Percentiles rank a stretch among this genome's conserved stretches.
These are phyloP conservation scores for Linum trigynum DNA, from an alignment of 345 rosid genomes.

Conservation along the genomic window DNA sequence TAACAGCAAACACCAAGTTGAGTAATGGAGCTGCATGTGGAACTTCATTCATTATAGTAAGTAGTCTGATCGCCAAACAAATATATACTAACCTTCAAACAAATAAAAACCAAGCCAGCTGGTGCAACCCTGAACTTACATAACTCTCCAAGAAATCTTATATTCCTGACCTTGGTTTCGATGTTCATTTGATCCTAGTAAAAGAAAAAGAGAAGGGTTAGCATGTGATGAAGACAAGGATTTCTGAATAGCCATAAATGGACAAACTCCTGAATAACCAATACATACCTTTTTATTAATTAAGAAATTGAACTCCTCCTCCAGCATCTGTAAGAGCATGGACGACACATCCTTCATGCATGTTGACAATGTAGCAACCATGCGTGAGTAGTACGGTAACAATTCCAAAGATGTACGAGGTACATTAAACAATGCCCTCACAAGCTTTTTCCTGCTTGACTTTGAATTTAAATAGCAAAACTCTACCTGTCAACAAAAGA, in stretches of 20 bases:
- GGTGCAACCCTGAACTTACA: slow-evolving; percentile 90
- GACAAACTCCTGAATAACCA: not conserved
- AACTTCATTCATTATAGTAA: not conserved
- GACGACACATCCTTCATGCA: slow-evolving; percentile 93
- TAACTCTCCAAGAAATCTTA: slow-evolving; percentile 94
- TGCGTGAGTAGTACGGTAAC: slow-evolving; percentile 88
- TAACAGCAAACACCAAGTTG: too few relatives aligned
- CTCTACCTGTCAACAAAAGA: slow-evolving; percentile 56
- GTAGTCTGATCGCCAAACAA: not conserved
- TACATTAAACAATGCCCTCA: slow-evolving; percentile 85
- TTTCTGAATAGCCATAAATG: slow-evolving; percentile 8
- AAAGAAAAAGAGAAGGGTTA: slow-evolving; percentile 11
- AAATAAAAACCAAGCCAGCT: slow-evolving; percentile 73
- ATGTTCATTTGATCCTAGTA: slow-evolving; percentile 99
- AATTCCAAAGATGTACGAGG: slow-evolving; percentile 96
- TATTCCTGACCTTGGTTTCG: slow-evolving; percentile 96
- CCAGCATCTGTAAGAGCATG: slow-evolving; percentile 86
- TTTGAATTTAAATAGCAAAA: slow-evolving; percentile 94
- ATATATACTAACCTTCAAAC: slow-evolving; percentile 66
- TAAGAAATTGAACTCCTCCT: slow-evolving; percentile 93
- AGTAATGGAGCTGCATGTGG: not conserved
- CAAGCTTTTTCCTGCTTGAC: slow-evolving; percentile 90
- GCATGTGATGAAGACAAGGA: slow-evolving; percentile 1
- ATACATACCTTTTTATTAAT: slow-evolving; percentile 76
- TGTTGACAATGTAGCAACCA: slow-evolving; percentile 89